Base-by-base conservation (phyloP, 2,329 filamentous ascomycete species). In the Pseudocercospora fijiensis region DNA sequence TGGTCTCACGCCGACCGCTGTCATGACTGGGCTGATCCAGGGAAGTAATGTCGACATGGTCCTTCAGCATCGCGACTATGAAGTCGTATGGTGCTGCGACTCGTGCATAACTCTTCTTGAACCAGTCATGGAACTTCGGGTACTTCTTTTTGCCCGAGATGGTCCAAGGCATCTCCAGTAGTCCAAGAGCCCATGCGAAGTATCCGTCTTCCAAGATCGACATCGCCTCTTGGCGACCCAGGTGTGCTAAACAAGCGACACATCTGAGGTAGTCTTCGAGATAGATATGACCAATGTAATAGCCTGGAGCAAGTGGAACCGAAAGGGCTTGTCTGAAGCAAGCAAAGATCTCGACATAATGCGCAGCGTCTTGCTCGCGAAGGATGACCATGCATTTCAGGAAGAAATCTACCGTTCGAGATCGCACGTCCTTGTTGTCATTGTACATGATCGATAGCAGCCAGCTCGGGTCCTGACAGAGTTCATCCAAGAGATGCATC, bases 51-150 rank as follows among this genome's bases (percentile, higher is more conserved):
- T 57, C 58, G 51, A 58, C 55, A 41, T 63, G 37, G 7, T 26
- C 33, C 33, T 61, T 61, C 11, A 70, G 37, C 11, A 70, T 28
- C 9, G 41, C n/a, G 27, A 58, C 30, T 7, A 69, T 41, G 49
- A 70, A 69, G 13, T 63, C 53, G 49, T 68, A 70, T 24, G 68
- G 37, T 2, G 65, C 65, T 13, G 67, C 52, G 28, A 69, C 61
- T 22, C 65, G 59, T 37, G 20, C 16, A 4, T 37, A 22, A 6
- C 56, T 58, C 10, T 57, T 47, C 37, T 28, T 62, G n/a, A 65
- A 28, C 24, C 62, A 55, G 10, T 61, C 60, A 20, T 16, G 26
- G 11, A 66, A 43, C 20, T 55, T 52, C 8, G 60, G 57, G 51
- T 68, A 56, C 41, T 61, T 63, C 27, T 52, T 56, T 57, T 61